Evolutionary conservation across 345 rosid species (phyloP).

Genomic region (Raphanus sativus): DNA sequence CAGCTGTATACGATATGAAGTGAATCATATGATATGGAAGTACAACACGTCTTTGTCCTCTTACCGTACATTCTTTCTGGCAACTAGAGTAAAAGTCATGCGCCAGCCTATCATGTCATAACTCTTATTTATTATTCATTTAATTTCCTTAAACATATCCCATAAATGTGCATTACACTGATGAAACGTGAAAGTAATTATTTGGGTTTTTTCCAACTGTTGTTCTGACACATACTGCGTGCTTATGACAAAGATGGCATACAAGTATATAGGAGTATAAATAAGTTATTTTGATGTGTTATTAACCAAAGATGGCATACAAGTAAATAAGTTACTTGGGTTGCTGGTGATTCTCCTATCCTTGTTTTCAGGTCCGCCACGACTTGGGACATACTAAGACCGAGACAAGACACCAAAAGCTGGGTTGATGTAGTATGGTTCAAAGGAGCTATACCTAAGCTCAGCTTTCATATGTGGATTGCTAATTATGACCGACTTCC

Average conservation of each 20-base stretch:
- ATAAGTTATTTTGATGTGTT: neutral
- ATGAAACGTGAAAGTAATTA: neutral
- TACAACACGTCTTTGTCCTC: constrained; percentile 44
- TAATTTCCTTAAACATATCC: neutral
- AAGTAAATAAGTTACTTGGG: no score
- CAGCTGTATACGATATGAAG: constrained; percentile 33
- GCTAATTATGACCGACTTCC: no score
- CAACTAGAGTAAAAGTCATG: constrained; percentile 26
- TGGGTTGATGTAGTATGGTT: no score
- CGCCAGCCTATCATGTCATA: constrained; percentile 22
- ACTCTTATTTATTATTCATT: neutral
- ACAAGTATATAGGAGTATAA: neutral
- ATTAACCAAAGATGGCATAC: no score
- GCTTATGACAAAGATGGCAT: neutral
- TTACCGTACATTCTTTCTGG: constrained; percentile 38
- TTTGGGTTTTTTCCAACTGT: neutral
- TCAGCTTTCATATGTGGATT: no score
- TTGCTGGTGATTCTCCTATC: no score
- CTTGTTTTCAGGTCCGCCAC: no score
- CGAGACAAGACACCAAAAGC: no score
- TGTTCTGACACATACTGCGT: neutral
- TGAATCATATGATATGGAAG: constrained; percentile 29
- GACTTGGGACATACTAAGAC: no score
- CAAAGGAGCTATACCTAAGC: no score
- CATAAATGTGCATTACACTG: neutral